Base-by-base conservation (phyloP, 805 yeast species). In the Candida silvatica region DNA sequence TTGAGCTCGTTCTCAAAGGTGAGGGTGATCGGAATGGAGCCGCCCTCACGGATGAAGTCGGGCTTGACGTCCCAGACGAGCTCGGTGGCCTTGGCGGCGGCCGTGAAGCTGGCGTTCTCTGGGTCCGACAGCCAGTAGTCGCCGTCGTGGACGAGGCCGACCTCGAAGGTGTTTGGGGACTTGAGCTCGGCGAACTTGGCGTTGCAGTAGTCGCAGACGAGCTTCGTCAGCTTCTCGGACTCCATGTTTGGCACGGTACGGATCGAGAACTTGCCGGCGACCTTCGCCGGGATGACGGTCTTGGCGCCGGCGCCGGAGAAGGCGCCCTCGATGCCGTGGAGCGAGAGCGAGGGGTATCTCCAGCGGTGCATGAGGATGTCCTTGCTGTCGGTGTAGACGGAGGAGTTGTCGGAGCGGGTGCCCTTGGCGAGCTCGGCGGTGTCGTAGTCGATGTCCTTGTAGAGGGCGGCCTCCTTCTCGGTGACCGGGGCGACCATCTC, bases 301-400 rank as follows among this genome's bases (percentile, higher is more conserved):
- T 92, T 92, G 39, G 97, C 99, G 45, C 99, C 99, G 31, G 82
- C 72, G 29, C 83, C 90, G 32, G 81, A 79, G 61, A 92, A 92
- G 5, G 97, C 99, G 44, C 98, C 98, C 64, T 92, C 98, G 37
- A 92, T 73, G 47, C 99, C 99, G 62, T 92, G 99, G 46, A 92
- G 61, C 3, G 97, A 88, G 51, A 92, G 69, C 6, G 97, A 86
- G 37, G 99, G 99, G 64, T 70, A 87, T 71, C 99, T 81, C 99
- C 99, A 92, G 73, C 98, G 79, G 62, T 88, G 97, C 82, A 87
- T 90, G 51, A 92, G 72, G 40, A 94, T 87, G 40, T 79, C 80
- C 64, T 86, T 78, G 62, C 86, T 84, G 57, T 71, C 70, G 43
- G 75, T 69, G 64, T 79, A 80, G 40, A 88, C 68, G 25, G 87